Evolutionary conservation across 2,329 filamentous ascomycete species (phyloP), one percentile per base, ranked within the genome.

Genomic region (Paracamarosporium sp.): DNA sequence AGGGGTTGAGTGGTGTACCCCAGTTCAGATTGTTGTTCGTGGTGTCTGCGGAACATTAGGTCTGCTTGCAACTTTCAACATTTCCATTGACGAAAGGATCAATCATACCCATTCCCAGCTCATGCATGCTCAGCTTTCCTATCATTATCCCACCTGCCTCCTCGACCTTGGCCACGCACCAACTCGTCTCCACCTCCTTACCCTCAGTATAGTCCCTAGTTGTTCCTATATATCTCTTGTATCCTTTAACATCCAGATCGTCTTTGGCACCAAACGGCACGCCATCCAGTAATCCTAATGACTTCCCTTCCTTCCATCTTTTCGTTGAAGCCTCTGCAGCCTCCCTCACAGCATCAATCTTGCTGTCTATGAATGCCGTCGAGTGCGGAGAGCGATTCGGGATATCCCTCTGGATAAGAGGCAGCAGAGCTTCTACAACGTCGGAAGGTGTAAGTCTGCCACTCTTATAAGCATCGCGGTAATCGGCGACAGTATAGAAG

Each of bases 181-280:
- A 93, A 4, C 82, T 83, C 0, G 90, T 91, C 59, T 82, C 79
- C 51, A 80, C 79, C 15, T 77, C 71, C 68, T 80, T 69, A 62
- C 71, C 71, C 70, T 80, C 60, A 1, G 80, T 84, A 56, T 85
- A 83, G 62, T 89, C 82, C 44, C 88, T 80, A 60, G 79, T 83
- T 67, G 89, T 88, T 22, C 90, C 92, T 46, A 85, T 78, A 52
- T 86, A 89, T 61, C 83, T 86, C 50, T 85, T 83, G 71, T 92
- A 93, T 13, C 90, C 91, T 62, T 86, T 82, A 30, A 93, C 80
- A 62, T 89, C 83, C 15, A 89, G 83, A 69, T 96, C 92, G 70
- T 96, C 92, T 78, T 97, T 96, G 66, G 95, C 86, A 0, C 89
- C 90, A 47, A 96, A 85, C 0, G 92, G 93, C 1, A 96, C 86